Evolutionary conservation across 1,284 basidiomycete genomes (phyloP).

Genomic region (Cryptococcus jaspeensis): DNA sequence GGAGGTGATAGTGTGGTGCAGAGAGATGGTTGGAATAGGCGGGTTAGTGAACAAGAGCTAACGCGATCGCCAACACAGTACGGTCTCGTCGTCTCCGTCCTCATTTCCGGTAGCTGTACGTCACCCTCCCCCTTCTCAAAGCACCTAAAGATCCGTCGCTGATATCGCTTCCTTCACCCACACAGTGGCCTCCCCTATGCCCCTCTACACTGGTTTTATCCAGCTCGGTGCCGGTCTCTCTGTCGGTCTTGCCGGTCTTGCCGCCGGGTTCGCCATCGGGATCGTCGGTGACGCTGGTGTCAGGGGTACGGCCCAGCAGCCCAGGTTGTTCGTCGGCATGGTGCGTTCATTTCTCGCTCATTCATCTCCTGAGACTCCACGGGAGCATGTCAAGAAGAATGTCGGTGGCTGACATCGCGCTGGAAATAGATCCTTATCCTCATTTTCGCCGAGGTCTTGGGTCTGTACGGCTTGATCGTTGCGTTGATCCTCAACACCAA

Average conservation of each 20-base stretch:
- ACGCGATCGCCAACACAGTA: constrained; percentile 54
- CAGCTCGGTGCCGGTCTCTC: constrained; percentile 86
- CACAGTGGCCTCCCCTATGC: constrained; percentile 55
- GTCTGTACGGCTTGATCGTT: constrained; percentile 60
- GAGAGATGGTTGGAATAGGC: no score
- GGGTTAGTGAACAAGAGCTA: background rate
- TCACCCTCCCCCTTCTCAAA: constrained; percentile 27
- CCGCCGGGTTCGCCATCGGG: constrained; percentile 88
- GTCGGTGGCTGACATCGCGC: background rate
- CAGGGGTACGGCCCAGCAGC: constrained; percentile 85
- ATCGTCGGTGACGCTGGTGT: constrained; percentile 96
- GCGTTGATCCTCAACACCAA: constrained; percentile 59
- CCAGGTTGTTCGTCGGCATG: constrained; percentile 79
- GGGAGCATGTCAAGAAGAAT: background rate
- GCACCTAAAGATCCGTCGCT: background rate
- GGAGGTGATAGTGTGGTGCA: no score
- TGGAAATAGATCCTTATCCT: constrained; percentile 71
- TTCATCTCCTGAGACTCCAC: background rate
- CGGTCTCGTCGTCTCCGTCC: constrained; percentile 88
- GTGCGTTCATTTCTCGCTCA: constrained; percentile 19
- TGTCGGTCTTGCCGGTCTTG: constrained; percentile 83
- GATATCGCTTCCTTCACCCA: background rate
- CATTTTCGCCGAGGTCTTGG: constrained; percentile 90
- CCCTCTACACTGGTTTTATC: constrained; percentile 79
- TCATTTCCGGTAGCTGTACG: constrained; percentile 75